Evolutionary conservation across 306 rosid species (phyloP), one percentile per base, ranked within the genome.

Genomic region (Cucurbita argyrosperma): DNA sequence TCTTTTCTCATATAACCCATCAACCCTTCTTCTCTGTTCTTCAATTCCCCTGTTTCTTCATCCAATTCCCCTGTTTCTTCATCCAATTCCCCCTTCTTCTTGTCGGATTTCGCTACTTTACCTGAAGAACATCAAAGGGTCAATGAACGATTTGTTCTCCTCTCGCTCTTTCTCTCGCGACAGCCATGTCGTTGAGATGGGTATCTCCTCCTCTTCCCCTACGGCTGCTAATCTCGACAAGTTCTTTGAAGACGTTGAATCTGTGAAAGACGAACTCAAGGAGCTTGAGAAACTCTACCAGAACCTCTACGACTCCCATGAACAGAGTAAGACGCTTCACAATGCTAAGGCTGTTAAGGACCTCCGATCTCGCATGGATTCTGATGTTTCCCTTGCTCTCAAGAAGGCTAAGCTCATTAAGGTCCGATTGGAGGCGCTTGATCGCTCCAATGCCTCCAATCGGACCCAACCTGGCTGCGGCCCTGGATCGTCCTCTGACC

Each of bases 401-500:
- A 94, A 94, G 83, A 94, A 90, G 70, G 98, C 97, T 14, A 94
- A 94, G 84, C 79, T 89, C 5, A 65, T 94, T 67, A 94, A 94
- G 83, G 85, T 89, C 53, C 89, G 88, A n/a, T 83, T 90, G 13
- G 98, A 94, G 81, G 91, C 95, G 0, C 83, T 94, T 2, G 98
- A 94, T 76, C 88, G 97, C 7, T 80, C 97, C 76, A 94, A 94
- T 85, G 97, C 96, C 5, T 94, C 97, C 1, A 90, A 91, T 60
- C 88, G 97, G 71, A 86, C 87, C 74, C 26, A 86, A 6, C 92
- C 90, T 0, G 95, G 95, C 0, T 94, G 97, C 62, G 98, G 98
- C 10, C 96, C 97, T 8, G 98, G 98, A 0, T 89, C 98, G 0
- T 94, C 98, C 0, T 86, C 98, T 1, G 98, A 94, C 76, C 89